Percentiles rank a stretch among this genome's conserved stretches.
Evolutionary conservation across 169 alveolate genomes (phyloP).

Genomic region (Plasmodium gonderi): DNA sequence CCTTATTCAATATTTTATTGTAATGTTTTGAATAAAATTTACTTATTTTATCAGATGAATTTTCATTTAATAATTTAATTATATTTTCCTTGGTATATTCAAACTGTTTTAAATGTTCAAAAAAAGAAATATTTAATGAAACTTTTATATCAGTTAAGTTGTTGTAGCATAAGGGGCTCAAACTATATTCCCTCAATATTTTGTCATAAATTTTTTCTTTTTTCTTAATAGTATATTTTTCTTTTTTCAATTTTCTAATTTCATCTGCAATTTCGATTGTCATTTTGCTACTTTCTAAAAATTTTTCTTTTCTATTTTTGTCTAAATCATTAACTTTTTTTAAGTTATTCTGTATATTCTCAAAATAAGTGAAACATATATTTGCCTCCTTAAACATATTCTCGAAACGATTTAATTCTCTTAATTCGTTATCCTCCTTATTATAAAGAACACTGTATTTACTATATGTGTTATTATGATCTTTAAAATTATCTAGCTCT

Average conservation of each 20-base stretch:
- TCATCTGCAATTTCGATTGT: conserved; percentile 52
- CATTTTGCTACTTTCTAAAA: conserved; percentile 24
- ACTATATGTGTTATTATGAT: background rate
- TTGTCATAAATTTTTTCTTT: conserved; percentile 57
- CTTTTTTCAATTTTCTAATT: conserved; percentile 27
- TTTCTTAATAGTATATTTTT: conserved; percentile 33
- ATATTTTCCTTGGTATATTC: conserved; percentile 62
- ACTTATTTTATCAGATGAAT: conserved; percentile 36
- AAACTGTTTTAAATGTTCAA: conserved; percentile 62
- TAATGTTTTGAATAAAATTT: conserved; percentile 53
- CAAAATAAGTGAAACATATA: conserved; percentile 17
- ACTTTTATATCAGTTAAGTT: conserved; percentile 54
- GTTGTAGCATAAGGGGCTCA: conserved; percentile 54
- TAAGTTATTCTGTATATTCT: conserved; percentile 23
- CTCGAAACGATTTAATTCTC: conserved; percentile 21
- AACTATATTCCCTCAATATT: conserved; percentile 55
- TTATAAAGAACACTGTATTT: conserved; percentile 49
- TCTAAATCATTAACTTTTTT: conserved; percentile 46
- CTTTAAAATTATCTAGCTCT: background rate
- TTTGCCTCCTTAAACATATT: conserved; percentile 7
- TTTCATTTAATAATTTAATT: conserved; percentile 53
- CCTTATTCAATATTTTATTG: conserved; percentile 34
- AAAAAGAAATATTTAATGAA: conserved; percentile 67
- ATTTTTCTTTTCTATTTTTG: conserved; percentile 8
- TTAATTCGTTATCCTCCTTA: conserved; percentile 26